These are phyloP conservation scores for Phytopythium aichiense DNA, from an alignment of 352 stramenopile species.

Conservation along the genomic window DNA sequence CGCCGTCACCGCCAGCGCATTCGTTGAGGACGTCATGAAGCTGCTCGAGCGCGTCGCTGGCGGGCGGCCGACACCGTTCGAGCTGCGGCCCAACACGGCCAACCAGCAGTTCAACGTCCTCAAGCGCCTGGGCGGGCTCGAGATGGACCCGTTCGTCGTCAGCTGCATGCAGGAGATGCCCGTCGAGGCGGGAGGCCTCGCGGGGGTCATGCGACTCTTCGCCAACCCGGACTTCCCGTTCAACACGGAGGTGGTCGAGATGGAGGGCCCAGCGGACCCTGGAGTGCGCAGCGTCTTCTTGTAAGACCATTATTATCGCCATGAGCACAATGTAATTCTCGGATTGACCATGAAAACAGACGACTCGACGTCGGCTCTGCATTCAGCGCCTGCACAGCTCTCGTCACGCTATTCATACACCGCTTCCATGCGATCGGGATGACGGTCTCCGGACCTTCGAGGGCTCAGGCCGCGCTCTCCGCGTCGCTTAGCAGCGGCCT, in stretches of 20 bases:
- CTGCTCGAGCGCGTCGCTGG: not conserved
- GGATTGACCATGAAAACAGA: not conserved
- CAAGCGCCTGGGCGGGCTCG: conserved; percentile 10
- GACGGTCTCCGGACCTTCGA: not conserved
- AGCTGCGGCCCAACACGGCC: conserved; percentile 11
- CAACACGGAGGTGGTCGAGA: not conserved
- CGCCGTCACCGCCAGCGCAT: not conserved
- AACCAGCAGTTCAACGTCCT: conserved; percentile 13
- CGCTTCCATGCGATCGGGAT: not conserved
- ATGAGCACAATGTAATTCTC: not conserved
- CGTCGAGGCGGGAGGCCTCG: conserved; percentile 3
- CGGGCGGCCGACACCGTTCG: not conserved
- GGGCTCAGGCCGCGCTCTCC: not conserved
- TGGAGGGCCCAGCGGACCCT: not conserved
- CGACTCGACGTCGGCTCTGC: no score
- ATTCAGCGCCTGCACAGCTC: not conserved
- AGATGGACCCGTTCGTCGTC: conserved; percentile 17
- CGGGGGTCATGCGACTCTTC: not conserved
- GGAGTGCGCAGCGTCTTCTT: conserved; percentile 3
- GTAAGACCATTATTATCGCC: not conserved
- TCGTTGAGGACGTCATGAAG: conserved; percentile 4
- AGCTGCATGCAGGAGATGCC: conserved; percentile 14
- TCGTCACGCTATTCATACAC: not conserved
- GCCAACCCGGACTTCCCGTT: conserved; percentile 4
- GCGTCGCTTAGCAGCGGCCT: not conserved